Conservation (phyloP, 805 yeast species). For the Pichia paraexigua region DNA sequence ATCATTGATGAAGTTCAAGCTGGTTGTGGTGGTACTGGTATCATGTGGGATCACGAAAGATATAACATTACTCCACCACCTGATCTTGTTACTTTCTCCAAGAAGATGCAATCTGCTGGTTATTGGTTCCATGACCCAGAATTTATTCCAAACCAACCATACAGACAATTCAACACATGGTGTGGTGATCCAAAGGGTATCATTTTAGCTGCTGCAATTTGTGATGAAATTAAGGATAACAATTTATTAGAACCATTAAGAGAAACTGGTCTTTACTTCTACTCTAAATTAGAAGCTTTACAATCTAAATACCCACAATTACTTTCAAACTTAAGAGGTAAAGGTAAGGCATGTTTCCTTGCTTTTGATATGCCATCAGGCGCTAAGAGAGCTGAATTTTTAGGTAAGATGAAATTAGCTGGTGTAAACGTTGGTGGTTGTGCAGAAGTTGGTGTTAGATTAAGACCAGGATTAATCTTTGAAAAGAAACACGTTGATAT, state of each 20-base stretch:
- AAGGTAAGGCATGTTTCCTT: slow-evolving; percentile 67
- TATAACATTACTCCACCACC: slow-evolving; percentile 69
- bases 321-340: slow-evolving; percentile 59
- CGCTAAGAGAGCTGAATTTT: slow-evolving; percentile 52
- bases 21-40: slow-evolving; percentile 84
- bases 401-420: slow-evolving; percentile 46
- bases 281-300: slow-evolving; percentile 43
- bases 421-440: slow-evolving; percentile 86
- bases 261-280: slow-evolving; percentile 63
- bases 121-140: slow-evolving; percentile 72
- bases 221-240: slow-evolving; percentile 53
- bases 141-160: slow-evolving; percentile 66
- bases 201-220: slow-evolving; percentile 67
- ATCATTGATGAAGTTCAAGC: slow-evolving; percentile 87
- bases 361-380: slow-evolving; percentile 65
- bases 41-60: slow-evolving; percentile 84
- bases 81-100: slow-evolving; percentile 79
- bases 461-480: slow-evolving; percentile 73
- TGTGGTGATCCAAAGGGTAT: slow-evolving; percentile 85
- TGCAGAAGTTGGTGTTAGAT: slow-evolving; percentile 68
- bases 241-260: slow-evolving; percentile 49
- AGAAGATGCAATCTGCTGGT: slow-evolving; percentile 86
- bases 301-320: slow-evolving; percentile 46
- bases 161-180: slow-evolving; percentile 91
- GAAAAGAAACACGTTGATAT: slow-evolving; percentile 76